Percentiles rank a stretch among this genome's conserved stretches.
phyloP scores from a whole-genome alignment of 1,284 basidiomycete species.

The Coniferiporia sulphurascens region DNA sequence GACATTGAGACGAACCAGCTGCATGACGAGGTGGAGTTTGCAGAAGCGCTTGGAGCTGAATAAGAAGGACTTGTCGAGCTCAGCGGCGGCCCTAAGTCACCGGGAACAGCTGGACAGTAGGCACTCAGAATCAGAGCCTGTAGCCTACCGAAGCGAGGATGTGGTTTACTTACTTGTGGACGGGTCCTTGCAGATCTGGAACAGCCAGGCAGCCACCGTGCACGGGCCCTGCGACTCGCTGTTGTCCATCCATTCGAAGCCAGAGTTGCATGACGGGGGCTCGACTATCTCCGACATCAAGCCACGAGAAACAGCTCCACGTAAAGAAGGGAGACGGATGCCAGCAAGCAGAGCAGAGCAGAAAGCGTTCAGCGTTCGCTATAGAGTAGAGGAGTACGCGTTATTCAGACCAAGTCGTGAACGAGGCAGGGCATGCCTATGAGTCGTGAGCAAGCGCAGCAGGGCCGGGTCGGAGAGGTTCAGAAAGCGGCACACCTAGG shows the following conservation, averaged over 20 bases:
- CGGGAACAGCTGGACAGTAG: neutral
- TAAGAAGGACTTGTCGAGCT: neutral
- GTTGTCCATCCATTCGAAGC: conserved; percentile 17
- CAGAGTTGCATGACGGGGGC: conserved; percentile 3
- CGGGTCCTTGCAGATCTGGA: neutral
- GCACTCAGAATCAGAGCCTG: neutral
- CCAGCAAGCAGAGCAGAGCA: neutral
- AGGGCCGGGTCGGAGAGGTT: neutral
- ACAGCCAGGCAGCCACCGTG: conserved; percentile 10
- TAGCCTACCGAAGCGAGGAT: neutral
- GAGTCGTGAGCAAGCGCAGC: neutral
- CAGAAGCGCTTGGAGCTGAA: conserved; percentile 3
- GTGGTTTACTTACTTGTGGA: neutral
- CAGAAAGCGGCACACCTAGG: too few species aligned
- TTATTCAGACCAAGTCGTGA: neutral
- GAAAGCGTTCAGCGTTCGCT: neutral
- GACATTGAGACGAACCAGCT: conserved; percentile 12
- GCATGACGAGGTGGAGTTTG: neutral
- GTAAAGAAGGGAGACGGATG: neutral
- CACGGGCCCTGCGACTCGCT: conserved; percentile 14
- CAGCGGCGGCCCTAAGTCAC: neutral
- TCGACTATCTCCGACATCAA: neutral
- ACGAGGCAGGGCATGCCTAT: neutral
- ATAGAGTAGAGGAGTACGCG: neutral
- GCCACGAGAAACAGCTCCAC: neutral